phyloP scores from a whole-genome alignment of 441 rosid genomes.

The Melianthus villosus region DNA sequence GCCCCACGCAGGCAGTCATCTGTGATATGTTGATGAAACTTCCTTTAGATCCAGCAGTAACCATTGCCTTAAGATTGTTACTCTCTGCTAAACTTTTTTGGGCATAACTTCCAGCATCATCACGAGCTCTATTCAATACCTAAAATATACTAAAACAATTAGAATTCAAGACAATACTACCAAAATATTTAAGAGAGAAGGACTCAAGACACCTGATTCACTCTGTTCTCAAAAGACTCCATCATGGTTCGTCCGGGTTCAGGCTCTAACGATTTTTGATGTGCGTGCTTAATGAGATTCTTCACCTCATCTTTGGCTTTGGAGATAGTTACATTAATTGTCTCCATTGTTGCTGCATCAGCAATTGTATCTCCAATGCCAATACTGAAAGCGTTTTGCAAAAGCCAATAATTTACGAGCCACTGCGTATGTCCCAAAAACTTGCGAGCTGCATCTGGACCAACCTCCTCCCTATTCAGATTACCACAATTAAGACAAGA shows the following conservation, averaged over 20 bases:
- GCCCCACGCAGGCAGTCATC: slow-evolving; percentile 99
- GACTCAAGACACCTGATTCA: slow-evolving; percentile 55
- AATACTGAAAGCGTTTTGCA: slow-evolving; percentile 88
- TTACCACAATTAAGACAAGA: background rate
- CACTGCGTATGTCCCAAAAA: slow-evolving; percentile 98
- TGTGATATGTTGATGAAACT: slow-evolving; percentile 97
- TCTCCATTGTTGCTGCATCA: slow-evolving; percentile 94
- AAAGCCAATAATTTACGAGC: slow-evolving; percentile 99
- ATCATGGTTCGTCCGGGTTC: slow-evolving; percentile 97
- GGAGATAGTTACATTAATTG: slow-evolving; percentile 76
- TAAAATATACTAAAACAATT: slow-evolving; percentile 11
- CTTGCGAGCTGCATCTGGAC: slow-evolving; percentile 98
- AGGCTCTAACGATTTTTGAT: slow-evolving; percentile 63
- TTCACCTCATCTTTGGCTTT: slow-evolving; percentile 76
- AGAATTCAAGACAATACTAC: background rate
- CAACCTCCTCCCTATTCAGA: slow-evolving; percentile 86
- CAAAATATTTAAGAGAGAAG: slow-evolving; percentile 2
- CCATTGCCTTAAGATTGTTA: slow-evolving; percentile 97
- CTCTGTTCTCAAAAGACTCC: slow-evolving; percentile 96
- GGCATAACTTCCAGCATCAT: slow-evolving; percentile 97
- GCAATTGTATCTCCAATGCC: slow-evolving; percentile 99
- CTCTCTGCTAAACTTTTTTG: slow-evolving; percentile 92
- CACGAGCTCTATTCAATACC: slow-evolving; percentile 97
- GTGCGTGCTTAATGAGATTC: slow-evolving; percentile 50
- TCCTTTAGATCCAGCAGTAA: slow-evolving; percentile 97